Percentiles rank a stretch among this genome's conserved stretches.
These are phyloP conservation scores for Rhynchospora pubera DNA, from an alignment of 176 grass and related monocot genomes.

Conservation along the genomic window DNA sequence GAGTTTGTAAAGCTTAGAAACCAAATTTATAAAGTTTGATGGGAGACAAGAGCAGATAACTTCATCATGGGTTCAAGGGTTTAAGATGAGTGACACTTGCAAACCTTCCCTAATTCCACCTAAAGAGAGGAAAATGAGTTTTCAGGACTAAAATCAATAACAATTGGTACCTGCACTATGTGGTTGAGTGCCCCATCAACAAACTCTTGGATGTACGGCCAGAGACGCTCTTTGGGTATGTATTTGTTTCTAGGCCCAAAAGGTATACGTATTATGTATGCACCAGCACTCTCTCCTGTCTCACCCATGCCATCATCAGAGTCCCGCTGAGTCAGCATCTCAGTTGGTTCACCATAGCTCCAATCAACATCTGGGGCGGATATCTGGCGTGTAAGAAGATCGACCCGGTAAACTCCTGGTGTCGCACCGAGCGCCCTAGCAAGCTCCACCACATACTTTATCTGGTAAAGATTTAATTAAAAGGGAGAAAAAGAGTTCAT, in stretches of 20 bases:
- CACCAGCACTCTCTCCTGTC: slow-evolving; percentile 43
- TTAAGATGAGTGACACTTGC: background rate
- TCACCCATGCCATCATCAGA: slow-evolving; percentile 32
- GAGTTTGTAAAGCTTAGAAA: background rate
- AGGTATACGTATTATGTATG: slow-evolving; percentile 49
- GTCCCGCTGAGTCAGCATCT: slow-evolving; percentile 32
- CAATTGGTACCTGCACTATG: slow-evolving; percentile 31
- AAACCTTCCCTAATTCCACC: background rate
- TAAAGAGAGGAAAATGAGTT: background rate
- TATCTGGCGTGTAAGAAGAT: slow-evolving; percentile 45
- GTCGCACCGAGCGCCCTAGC: slow-evolving; percentile 48
- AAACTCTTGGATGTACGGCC: slow-evolving; percentile 49
- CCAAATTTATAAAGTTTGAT: background rate
- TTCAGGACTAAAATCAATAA: background rate
- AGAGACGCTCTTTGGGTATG: slow-evolving; percentile 44
- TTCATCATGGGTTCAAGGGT: background rate
- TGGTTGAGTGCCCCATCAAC: slow-evolving; percentile 47
- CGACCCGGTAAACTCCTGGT: slow-evolving; percentile 48
- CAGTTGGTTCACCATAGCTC: slow-evolving; percentile 46
- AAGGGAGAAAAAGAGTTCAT: background rate
- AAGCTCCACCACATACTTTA: slow-evolving; percentile 56
- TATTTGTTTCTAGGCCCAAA: slow-evolving; percentile 56
- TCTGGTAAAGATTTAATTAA: slow-evolving; percentile 14
- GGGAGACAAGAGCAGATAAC: background rate
- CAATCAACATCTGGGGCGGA: slow-evolving; percentile 50